Percentiles rank a stretch among this genome's conserved stretches.
These are phyloP conservation scores for Liriodendron chinense DNA, from an alignment of 164 flowering plant species.

Conservation along the genomic window DNA sequence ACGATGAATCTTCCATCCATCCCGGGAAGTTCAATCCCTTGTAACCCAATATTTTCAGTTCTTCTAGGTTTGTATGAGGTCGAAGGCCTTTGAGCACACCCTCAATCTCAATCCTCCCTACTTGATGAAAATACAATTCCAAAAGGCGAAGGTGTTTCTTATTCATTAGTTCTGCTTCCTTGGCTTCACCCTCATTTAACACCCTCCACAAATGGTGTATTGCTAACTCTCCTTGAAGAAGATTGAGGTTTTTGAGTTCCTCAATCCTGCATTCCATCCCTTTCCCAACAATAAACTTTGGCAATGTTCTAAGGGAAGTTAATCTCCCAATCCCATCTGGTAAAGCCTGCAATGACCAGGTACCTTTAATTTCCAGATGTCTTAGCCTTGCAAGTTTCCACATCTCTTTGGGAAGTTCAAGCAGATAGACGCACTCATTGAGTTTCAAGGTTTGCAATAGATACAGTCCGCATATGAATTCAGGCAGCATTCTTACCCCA, in stretches of 20 bases:
- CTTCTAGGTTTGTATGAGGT: background rate
- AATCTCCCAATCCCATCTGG: background rate
- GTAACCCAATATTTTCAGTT: background rate
- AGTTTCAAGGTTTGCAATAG: background rate
- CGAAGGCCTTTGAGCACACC: background rate
- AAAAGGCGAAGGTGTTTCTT: background rate
- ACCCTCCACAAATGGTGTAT: background rate
- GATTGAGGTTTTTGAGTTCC: background rate
- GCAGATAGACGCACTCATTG: background rate
- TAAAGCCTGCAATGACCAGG: background rate
- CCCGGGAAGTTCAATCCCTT: background rate
- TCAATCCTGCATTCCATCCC: background rate
- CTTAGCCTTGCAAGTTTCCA: background rate
- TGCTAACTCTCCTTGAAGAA: background rate
- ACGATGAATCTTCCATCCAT: constrained; percentile 1
- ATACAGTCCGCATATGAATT: background rate
- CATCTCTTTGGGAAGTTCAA: background rate
- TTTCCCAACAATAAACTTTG: background rate
- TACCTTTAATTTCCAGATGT: background rate
- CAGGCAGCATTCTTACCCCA: background rate
- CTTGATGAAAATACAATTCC: background rate
- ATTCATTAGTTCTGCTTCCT: background rate
- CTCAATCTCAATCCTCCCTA: background rate
- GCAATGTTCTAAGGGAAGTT: background rate
- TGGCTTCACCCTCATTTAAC: background rate